phyloP scores from a whole-genome alignment of 2,329 filamentous ascomycete genomes.

The Elsinoe perseae region DNA sequence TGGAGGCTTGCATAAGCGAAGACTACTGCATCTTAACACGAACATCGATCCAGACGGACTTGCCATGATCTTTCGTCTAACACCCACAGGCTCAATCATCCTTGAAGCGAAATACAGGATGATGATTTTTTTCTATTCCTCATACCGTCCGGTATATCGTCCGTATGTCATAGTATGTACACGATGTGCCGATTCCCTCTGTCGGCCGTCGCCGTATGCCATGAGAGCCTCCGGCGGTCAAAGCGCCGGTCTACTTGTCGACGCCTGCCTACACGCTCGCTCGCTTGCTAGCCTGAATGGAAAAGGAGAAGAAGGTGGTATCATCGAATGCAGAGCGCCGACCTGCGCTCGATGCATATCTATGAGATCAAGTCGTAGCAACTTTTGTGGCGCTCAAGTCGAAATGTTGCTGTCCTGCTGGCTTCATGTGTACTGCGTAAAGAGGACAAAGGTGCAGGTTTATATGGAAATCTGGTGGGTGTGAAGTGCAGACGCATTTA shows the following conservation, averaged over 20 bases:
- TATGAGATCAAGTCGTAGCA: slow-evolving; percentile 1
- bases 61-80: no score
- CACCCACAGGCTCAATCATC: no score
- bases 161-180: slow-evolving; percentile 9
- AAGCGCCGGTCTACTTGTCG: neutral
- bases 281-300: neutral
- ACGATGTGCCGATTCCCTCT: neutral
- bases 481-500: no score
- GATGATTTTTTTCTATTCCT: slow-evolving; percentile 7
- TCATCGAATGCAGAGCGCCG: neutral
- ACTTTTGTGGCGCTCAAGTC: neutral
- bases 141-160: slow-evolving; percentile 5
- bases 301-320: neutral
- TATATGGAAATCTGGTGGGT: no score
- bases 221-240: neutral
- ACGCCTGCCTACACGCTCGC: neutral
- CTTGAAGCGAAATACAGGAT: no score
- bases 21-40: neutral
- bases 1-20: neutral
- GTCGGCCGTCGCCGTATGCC: neutral
- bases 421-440: neutral
- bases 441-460: no score
- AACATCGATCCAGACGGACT: neutral
- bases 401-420: neutral
- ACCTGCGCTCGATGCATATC: slow-evolving; percentile 12